Evolutionary conservation across 2,329 filamentous ascomycete species (phyloP).

Genomic region (Clonostachys chloroleuca): DNA sequence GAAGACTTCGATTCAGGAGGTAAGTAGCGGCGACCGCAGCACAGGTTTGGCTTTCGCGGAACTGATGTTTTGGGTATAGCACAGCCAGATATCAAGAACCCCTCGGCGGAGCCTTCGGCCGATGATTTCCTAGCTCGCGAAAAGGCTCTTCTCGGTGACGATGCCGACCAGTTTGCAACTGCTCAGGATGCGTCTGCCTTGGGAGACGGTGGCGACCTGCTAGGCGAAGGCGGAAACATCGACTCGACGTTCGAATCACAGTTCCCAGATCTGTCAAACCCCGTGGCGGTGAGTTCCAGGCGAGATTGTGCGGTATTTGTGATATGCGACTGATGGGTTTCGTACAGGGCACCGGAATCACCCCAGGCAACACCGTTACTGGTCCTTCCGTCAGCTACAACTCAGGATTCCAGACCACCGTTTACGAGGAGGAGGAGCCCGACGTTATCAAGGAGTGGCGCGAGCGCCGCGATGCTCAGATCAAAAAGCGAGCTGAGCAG

Average conservation of each 20-base stretch:
- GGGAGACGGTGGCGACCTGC: conserved; percentile 64
- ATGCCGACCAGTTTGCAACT: conserved; percentile 85
- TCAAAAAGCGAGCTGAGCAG: conserved; percentile 79
- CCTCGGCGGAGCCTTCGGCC: conserved; percentile 54
- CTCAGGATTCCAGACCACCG: conserved; percentile 54
- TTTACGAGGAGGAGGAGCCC: conserved; percentile 73
- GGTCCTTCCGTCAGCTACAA: conserved; percentile 62
- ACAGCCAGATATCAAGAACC: conserved; percentile 60
- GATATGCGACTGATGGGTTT: neutral
- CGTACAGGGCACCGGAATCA: conserved; percentile 19
- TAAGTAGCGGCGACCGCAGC: conserved; percentile 23
- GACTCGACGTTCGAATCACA: conserved; percentile 71
- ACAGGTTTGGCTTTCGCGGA: neutral
- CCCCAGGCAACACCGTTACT: conserved; percentile 53
- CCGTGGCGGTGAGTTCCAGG: conserved; percentile 21
- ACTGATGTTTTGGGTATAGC: conserved; percentile 38
- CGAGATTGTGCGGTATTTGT: neutral
- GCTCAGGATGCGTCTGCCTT: conserved; percentile 65
- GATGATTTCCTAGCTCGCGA: conserved; percentile 91
- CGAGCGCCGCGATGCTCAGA: conserved; percentile 77
- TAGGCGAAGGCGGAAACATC: conserved; percentile 59
- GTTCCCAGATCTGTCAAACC: conserved; percentile 71
- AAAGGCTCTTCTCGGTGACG: conserved; percentile 84
- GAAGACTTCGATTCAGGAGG: conserved; percentile 71
- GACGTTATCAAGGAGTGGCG: conserved; percentile 91